These are phyloP conservation scores for Metschnikowia amazonensis DNA, from an alignment of 805 yeast species.

Conservation along the genomic window DNA sequence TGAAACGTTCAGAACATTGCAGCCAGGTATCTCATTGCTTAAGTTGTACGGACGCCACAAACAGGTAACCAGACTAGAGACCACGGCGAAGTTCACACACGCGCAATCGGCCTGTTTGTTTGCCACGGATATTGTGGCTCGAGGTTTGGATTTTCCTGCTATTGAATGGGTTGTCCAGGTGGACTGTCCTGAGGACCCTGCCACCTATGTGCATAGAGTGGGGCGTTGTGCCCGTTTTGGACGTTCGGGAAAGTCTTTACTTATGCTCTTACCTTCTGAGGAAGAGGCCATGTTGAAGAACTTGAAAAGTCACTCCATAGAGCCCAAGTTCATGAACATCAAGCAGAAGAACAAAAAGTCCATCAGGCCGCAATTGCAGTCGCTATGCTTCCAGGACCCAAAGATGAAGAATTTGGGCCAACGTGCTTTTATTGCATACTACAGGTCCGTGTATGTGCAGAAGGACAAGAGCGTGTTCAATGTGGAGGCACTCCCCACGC, in stretches of 20 bases:
- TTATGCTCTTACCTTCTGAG: slow-evolving; percentile 82
- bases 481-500: slow-evolving; percentile 71
- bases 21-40: slow-evolving; percentile 86
- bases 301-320: slow-evolving; percentile 59
- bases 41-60: slow-evolving; percentile 88
- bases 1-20: slow-evolving; percentile 80
- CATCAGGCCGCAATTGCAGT: slow-evolving; percentile 80
- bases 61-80: slow-evolving; percentile 83
- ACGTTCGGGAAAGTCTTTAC: slow-evolving; percentile 72
- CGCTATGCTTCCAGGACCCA: slow-evolving; percentile 86
- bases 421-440: slow-evolving; percentile 90
- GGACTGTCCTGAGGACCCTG: slow-evolving; percentile 87
- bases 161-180: slow-evolving; percentile 93
- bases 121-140: slow-evolving; percentile 88
- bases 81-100: slow-evolving; percentile 70
- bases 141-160: slow-evolving; percentile 90
- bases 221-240: slow-evolving; percentile 91
- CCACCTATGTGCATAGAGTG: slow-evolving; percentile 87
- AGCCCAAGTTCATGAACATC: slow-evolving; percentile 67
- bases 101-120: slow-evolving; percentile 78
- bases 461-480: slow-evolving; percentile 84
- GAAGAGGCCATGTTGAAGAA: slow-evolving; percentile 70
- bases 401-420: slow-evolving; percentile 91
- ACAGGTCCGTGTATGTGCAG: slow-evolving; percentile 79
- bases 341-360: slow-evolving; percentile 69